Conservation (phyloP, 768 basidiomycete genomes). For the Xerocomellus chrysenteron region DNA sequence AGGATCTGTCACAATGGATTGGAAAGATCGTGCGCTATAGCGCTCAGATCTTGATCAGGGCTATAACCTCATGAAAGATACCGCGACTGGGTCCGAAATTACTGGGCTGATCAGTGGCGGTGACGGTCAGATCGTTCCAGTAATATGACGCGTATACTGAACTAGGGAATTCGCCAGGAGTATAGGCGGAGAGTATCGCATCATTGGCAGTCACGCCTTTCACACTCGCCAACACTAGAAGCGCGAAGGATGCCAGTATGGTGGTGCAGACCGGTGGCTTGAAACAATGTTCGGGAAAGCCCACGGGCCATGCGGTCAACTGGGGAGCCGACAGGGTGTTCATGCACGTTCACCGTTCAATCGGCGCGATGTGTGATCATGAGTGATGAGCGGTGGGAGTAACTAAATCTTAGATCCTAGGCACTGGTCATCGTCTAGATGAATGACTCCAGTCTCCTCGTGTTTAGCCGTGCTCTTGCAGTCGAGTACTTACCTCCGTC, state of each 20-base stretch:
- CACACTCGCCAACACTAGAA: slow-evolving; percentile 11
- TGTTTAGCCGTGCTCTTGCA: too few relatives aligned
- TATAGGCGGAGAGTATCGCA: slow-evolving; percentile 41
- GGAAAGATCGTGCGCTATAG: slow-evolving; percentile 56
- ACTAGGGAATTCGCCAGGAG: slow-evolving; percentile 63
- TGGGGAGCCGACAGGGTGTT: background rate
- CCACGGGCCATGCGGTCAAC: background rate
- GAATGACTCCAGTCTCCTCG: background rate
- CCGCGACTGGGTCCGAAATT: slow-evolving; percentile 65
- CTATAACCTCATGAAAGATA: slow-evolving; percentile 28
- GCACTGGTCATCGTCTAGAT: background rate
- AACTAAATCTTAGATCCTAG: too few relatives aligned
- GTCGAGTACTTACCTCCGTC: background rate
- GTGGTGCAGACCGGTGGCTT: background rate
- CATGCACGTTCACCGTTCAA: slow-evolving; percentile 17
- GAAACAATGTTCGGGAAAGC: background rate
- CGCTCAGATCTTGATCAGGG: background rate
- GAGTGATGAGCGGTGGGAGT: background rate
- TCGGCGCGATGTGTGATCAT: background rate
- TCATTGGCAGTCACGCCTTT: slow-evolving; percentile 6
- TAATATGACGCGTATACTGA: slow-evolving; percentile 50
- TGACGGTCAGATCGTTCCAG: slow-evolving; percentile 69
- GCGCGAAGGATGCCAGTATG: slow-evolving; percentile 15
- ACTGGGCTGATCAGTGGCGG: slow-evolving; percentile 62
- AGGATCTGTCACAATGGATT: slow-evolving; percentile 56